Percentiles rank a stretch among this genome's conserved stretches.
phyloP scores from a whole-genome alignment of 75 land plant genomes.

The Azolla pinnata region DNA sequence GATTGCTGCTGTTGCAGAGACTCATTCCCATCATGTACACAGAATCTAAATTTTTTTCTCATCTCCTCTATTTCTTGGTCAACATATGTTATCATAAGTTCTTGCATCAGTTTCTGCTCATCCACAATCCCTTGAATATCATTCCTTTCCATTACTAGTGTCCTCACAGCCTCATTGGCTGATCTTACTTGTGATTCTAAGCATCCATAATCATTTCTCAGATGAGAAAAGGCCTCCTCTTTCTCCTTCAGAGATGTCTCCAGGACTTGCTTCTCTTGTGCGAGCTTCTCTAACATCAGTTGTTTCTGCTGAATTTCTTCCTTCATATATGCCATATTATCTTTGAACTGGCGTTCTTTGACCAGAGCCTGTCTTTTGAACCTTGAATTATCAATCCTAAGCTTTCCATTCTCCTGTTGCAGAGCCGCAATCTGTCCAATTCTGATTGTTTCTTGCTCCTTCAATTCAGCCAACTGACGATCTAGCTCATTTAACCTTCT shows the following conservation, averaged over 20 bases:
- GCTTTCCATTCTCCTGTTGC: background rate
- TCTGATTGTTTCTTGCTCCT: background rate
- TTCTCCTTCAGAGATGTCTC: background rate
- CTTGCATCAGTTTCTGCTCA: background rate
- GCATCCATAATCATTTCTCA: background rate
- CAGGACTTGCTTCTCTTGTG: background rate
- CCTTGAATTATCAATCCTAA: background rate
- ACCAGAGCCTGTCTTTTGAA: slow-evolving; percentile 5
- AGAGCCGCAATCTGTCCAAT: background rate
- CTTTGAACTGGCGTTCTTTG: background rate
- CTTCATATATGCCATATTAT: background rate
- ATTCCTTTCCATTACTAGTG: background rate
- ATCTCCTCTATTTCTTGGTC: background rate
- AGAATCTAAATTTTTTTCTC: background rate
- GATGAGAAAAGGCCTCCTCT: background rate
- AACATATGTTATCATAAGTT: background rate
- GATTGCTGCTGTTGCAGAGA: background rate
- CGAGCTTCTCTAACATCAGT: background rate
- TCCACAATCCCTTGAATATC: background rate
- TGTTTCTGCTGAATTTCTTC: background rate
- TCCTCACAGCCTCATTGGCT: background rate
- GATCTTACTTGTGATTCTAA: background rate
- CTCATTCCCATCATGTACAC: background rate
- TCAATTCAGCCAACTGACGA: background rate
- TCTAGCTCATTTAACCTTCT: background rate